phyloP scores from a whole-genome alignment of 768 basidiomycete species.

The Pleurotus tuber-regium region DNA sequence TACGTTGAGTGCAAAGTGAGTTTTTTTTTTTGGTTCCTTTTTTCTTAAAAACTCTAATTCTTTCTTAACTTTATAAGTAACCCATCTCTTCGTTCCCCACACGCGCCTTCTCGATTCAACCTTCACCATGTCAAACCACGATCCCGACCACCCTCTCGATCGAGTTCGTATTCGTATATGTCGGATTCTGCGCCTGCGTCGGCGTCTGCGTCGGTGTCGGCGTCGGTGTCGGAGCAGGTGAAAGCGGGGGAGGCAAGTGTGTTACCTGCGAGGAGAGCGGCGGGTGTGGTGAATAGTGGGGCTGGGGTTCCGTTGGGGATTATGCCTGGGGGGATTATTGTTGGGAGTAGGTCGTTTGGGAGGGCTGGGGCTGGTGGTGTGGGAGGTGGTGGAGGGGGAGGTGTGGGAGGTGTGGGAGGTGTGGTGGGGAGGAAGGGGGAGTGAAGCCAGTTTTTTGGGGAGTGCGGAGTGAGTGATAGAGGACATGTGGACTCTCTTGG shows the following conservation, averaged over 20 bases:
- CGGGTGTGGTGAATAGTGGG: conserved; percentile 4
- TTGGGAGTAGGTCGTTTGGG: conserved; percentile 4
- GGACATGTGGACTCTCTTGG: too few species aligned
- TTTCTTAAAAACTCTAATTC: conserved; percentile 1
- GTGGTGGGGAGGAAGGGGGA: too few species aligned
- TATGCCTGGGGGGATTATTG: conserved; percentile 1
- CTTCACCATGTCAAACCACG: conserved; percentile 3
- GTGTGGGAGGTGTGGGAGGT: too few species aligned
- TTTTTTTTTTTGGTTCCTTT: background rate
- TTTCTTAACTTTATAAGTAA: conserved; percentile 9
- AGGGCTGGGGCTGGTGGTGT: too few species aligned
- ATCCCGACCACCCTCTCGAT: background rate
- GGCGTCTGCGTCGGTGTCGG: background rate
- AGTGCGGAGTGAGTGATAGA: too few species aligned
- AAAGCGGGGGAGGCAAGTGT: too few species aligned
- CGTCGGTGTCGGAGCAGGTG: background rate
- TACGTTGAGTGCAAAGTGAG: conserved; percentile 53
- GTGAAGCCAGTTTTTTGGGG: too few species aligned
- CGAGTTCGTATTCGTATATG: background rate
- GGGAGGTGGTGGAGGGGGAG: too few species aligned
- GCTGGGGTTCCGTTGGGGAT: conserved; percentile 4
- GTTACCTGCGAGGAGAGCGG: background rate
- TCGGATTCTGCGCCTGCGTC: background rate
- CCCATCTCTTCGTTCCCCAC: too few species aligned
- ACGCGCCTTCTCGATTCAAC: too few species aligned